Evolutionary conservation across 345 rosid species (phyloP).

Genomic region (Odontarrhena argentea): DNA sequence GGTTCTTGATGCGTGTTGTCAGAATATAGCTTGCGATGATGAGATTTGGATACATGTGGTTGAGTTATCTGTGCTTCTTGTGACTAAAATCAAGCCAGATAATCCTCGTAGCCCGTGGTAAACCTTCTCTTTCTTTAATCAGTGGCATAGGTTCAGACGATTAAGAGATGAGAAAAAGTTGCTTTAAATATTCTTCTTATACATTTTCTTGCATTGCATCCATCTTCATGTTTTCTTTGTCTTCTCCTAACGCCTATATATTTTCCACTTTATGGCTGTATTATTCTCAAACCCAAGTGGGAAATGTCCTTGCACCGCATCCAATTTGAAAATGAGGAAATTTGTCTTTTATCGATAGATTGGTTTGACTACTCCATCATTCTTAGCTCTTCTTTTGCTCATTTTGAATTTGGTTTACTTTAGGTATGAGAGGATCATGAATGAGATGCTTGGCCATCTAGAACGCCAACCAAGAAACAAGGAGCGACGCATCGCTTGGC

Average conservation of each 20-base stretch:
- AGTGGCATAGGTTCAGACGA: not conserved
- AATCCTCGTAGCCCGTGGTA: slow-evolving; percentile 88
- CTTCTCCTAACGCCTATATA: not conserved
- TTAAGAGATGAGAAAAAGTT: not conserved
- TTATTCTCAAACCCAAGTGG: not conserved
- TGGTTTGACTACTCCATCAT: not conserved
- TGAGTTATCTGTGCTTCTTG: slow-evolving; percentile 78
- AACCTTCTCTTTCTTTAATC: slow-evolving; percentile 14
- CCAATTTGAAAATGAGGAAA: not conserved
- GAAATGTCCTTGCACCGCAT: not conserved
- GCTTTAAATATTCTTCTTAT: too few relatives aligned
- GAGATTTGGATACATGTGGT: slow-evolving; percentile 77
- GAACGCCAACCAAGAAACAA: slow-evolving; percentile 86
- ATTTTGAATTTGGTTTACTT: not conserved
- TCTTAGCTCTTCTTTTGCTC: slow-evolving; percentile 13
- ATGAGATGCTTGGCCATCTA: slow-evolving; percentile 80
- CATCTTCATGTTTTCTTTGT: too few relatives aligned
- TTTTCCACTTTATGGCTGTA: not conserved
- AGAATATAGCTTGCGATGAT: slow-evolving; percentile 76
- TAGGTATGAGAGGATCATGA: slow-evolving; percentile 76
- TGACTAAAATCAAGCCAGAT: slow-evolving; percentile 50
- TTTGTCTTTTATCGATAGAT: not conserved
- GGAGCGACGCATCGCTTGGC: slow-evolving; percentile 70
- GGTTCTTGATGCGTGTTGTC: slow-evolving; percentile 89
- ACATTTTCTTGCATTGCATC: too few relatives aligned